Evolutionary conservation across 352 stramenopile genomes (phyloP), one percentile per base, ranked within the genome.

Genomic region (Thalassiosira mediterranea): DNA sequence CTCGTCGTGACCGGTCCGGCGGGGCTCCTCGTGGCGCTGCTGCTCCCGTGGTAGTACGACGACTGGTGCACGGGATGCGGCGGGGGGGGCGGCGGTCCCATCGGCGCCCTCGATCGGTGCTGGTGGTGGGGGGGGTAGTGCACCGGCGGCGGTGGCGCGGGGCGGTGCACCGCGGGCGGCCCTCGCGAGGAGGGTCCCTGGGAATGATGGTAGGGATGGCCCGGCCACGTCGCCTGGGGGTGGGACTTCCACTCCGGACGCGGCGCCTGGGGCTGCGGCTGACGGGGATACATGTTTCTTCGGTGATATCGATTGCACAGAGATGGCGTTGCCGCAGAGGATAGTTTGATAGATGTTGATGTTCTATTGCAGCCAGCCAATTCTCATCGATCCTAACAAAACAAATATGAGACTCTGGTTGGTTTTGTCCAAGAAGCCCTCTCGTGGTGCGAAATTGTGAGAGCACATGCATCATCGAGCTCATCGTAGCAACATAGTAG

Each of bases 191-290:
- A 3, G 5, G 7, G n/a, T 52, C 4, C 4, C 44, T 58, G 49
- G 42, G 63, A 32, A 48, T 26, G 26, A 60, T 62, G 38, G 40
- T 83, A 79, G 17, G 61, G 66, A 63, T 83, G 67, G 28, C 78
- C 78, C 44, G 56, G 57, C 32, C 56, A 72, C 21, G 48, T 26
- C 17, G 47, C 15, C 5, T 53, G 44, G 15, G 5, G 44, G 44
- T 53, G 44, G 44, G 4, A 21, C 44, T 42, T 42, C 34, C 56
- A 63, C 47, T 58, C 29, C 11, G 66, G 38, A 13, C 28, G 48
- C 10, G n/a, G 40, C 13, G 53, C 15, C 15, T 53, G 44, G 44
- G 21, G 44, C 15, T 53, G 44, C 44, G 21, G 44, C 15, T 53
- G 44, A 5, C 13, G 34, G 34, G 7, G 34, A 42, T 42, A 42